Base-by-base conservation (phyloP, 352 stramenopile species). In the Phytophthora foliorum region DNA sequence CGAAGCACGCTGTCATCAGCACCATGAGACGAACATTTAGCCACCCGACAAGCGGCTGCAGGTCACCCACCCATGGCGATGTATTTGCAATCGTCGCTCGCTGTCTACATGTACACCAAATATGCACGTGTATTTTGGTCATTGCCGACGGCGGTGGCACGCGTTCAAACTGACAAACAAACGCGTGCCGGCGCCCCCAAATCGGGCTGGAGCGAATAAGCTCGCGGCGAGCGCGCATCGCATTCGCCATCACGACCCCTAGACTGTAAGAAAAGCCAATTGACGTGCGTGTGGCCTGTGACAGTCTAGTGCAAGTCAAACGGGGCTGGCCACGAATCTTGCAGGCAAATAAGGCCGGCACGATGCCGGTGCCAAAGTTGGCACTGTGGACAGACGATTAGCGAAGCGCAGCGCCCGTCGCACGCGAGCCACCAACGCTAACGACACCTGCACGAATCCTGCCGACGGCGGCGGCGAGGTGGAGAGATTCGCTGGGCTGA, bases 241-340 rank as follows among this genome's bases (percentile, higher is more conserved):
- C 46, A 57, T 38, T 36, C 51, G 14, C 24, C 54, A 14, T 7
- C 5, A 34, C 24, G 57, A 66, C 57, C 48, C 32, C 36, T 58
- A 48, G 38, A 21, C n/a, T 44, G 24, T 27, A 36, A 66, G 58
- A 70, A 70, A 45, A 58, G 62, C 62, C 62, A 70, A 57, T 45
- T 45, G 55, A 39, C 62, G 62, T 56, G 63, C 62, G 62, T 70
- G 45, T 21, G n/a, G 44, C 44, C 34, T 65, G 57, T 65, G 57
- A 64, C 57, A 64, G 45, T 63, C 27, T 62, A 39, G 4, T 5
- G 34, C 17, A 17, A 42, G 19, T 39, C 50, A 27, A 42, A 60
- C 38, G 11, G 21, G 24, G 29, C 29, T 8, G 13, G 29, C 29
- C 29, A 34, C 29, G 29, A 41, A 41, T 41, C 34, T 41, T 41